Percentiles rank a stretch among this genome's conserved stretches.
These are phyloP conservation scores for Gynostemma pentaphyllum DNA, from an alignment of 306 rosid species.

Conservation along the genomic window DNA sequence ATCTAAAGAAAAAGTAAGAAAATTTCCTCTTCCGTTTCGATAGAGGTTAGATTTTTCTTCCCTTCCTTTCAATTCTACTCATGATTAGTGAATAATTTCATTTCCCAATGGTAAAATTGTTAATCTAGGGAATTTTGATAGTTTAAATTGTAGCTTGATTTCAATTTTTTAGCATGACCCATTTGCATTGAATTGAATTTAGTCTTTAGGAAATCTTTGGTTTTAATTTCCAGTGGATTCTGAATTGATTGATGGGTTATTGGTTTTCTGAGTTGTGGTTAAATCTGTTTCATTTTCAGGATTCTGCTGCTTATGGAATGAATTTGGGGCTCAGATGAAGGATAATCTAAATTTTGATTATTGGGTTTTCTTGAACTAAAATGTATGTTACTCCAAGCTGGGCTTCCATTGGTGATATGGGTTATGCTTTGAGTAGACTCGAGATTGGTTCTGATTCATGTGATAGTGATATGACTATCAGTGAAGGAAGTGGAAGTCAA, in stretches of 20 bases:
- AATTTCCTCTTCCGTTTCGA: not conserved
- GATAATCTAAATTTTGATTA: conserved; percentile 16
- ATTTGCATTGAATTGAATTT: not conserved
- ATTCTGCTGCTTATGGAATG: conserved; percentile 14
- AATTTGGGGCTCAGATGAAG: conserved; percentile 18
- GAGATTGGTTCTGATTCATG: conserved; percentile 36
- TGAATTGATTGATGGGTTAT: not conserved
- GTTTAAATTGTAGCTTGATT: not conserved
- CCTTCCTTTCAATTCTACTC: not conserved
- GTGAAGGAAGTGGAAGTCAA: conserved; percentile 29
- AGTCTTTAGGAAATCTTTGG: not conserved
- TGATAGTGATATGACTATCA: conserved; percentile 24
- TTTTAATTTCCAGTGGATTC: not conserved
- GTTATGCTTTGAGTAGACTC: conserved; percentile 70
- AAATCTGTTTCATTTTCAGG: conserved; percentile 15
- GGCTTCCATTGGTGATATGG: conserved; percentile 46
- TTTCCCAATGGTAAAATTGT: not conserved
- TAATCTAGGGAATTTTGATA: not conserved
- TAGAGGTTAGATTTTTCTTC: conserved; percentile 9
- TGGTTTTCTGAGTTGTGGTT: not conserved
- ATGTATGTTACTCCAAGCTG: conserved; percentile 31
- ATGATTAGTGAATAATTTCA: not conserved
- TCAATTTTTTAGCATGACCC: not conserved
- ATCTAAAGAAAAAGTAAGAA: not conserved
- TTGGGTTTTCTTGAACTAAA: conserved; percentile 20